Conservation (phyloP, 768 basidiomycete species). For the Tulasnella sp. region DNA sequence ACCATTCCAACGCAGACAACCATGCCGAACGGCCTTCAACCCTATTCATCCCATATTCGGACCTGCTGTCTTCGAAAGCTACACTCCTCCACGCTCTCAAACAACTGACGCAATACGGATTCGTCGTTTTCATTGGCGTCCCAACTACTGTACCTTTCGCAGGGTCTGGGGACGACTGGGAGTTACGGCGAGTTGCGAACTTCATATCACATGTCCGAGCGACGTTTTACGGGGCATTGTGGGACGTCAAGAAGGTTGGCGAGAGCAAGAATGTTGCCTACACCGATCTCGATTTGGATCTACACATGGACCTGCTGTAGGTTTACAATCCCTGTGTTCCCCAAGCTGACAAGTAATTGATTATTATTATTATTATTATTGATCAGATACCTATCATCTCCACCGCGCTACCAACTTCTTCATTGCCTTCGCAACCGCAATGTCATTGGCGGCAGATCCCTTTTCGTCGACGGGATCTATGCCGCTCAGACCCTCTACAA, state of each 20-base stretch:
- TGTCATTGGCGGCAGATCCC: conserved; percentile 70
- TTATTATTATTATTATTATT: neutral
- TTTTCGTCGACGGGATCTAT: conserved; percentile 73
- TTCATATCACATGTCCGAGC: conserved; percentile 63
- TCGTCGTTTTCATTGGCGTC: conserved; percentile 62
- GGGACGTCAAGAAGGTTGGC: conserved; percentile 71
- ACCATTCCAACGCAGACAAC: no score
- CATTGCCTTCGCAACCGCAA: conserved; percentile 74
- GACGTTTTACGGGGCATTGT: conserved; percentile 83
- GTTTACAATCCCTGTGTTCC: conserved; percentile 25
- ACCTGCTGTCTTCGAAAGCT: conserved; percentile 32
- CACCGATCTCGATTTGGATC: conserved; percentile 74
- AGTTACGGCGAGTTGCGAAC: conserved; percentile 51
- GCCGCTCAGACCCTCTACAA: conserved; percentile 45
- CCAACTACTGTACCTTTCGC: conserved; percentile 48
- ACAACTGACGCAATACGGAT: conserved; percentile 59
- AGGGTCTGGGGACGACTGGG: conserved; percentile 37
- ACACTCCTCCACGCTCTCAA: conserved; percentile 49
- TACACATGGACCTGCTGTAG: conserved; percentile 88
- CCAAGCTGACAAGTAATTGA: no score
- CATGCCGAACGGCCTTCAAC: no score
- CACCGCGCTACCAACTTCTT: conserved; percentile 84
- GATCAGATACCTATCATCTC: conserved; percentile 74
- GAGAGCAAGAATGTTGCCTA: conserved; percentile 89
- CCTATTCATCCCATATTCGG: conserved; percentile 46